Evolutionary conservation across 179 eudicot species (phyloP).

Genomic region (Camellia oleifera): DNA sequence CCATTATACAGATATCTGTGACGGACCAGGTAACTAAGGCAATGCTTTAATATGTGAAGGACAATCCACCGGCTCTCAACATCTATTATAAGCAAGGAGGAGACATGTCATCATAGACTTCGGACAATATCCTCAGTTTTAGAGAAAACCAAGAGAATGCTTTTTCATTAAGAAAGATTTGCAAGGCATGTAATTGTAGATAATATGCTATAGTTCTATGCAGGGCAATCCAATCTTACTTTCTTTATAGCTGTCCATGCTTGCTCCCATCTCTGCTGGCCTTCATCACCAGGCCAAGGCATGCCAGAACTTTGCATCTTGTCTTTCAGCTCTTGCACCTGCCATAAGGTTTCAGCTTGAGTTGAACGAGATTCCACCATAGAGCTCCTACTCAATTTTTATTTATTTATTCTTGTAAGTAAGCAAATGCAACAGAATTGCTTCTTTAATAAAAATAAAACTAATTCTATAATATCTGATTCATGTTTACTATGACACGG

Average conservation of each 20-base stretch:
- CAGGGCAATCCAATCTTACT: conserved; percentile 33
- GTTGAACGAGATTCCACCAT: neutral
- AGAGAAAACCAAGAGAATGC: neutral
- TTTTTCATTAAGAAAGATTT: neutral
- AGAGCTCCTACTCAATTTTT: too few species aligned
- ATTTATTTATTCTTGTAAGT: neutral
- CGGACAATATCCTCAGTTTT: neutral
- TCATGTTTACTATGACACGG: too few species aligned
- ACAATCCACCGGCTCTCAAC: neutral
- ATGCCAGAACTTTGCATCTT: conserved; percentile 86
- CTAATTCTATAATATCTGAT: neutral
- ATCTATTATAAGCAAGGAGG: neutral
- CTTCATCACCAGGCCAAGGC: conserved; percentile 99
- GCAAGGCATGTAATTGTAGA: neutral
- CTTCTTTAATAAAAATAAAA: too few species aligned
- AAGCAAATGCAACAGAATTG: neutral
- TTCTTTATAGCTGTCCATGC: conserved; percentile 97
- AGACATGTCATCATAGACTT: neutral
- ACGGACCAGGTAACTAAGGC: neutral
- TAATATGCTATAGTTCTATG: neutral
- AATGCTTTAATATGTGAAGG: neutral
- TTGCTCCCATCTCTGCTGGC: conserved; percentile 85
- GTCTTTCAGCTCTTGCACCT: conserved; percentile 81
- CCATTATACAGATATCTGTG: neutral
- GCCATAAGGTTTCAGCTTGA: conserved; percentile 8